phyloP scores from a whole-genome alignment of 2,329 filamentous ascomycete genomes.

The Aspergillus uvarum region DNA sequence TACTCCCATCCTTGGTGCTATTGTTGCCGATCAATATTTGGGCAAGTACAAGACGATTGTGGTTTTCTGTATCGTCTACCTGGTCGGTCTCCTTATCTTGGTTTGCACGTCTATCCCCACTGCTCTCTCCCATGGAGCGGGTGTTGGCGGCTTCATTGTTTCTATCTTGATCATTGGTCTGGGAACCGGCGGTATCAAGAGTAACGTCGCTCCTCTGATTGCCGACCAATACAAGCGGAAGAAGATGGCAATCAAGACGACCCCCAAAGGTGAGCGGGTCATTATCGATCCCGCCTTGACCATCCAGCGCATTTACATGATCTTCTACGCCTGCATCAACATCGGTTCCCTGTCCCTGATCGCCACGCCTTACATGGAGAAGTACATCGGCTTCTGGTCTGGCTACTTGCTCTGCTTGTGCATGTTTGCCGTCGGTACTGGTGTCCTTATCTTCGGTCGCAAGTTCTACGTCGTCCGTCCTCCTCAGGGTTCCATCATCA shows the following conservation, averaged over 20 bases:
- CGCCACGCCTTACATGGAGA: conserved; percentile 67
- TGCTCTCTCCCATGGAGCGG: conserved; percentile 51
- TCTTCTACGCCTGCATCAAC: conserved; percentile 75
- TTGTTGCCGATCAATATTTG: conserved; percentile 60
- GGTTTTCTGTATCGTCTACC: conserved; percentile 58
- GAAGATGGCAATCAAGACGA: conserved; percentile 50
- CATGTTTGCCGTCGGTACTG: conserved; percentile 63
- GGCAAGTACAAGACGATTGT: conserved; percentile 63
- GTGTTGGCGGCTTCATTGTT: conserved; percentile 56
- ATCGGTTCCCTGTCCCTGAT: conserved; percentile 68
- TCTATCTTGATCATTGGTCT: conserved; percentile 63
- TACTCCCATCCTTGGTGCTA: conserved; percentile 59
- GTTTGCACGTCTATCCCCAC: conserved; percentile 55
- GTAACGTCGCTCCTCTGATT: conserved; percentile 60
- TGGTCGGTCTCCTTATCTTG: conserved; percentile 57
- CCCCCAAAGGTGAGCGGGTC: conserved; percentile 53
- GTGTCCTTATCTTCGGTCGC: conserved; percentile 52
- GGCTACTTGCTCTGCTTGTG: conserved; percentile 63
- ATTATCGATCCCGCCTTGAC: conserved; percentile 67
- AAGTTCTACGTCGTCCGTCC: conserved; percentile 50
- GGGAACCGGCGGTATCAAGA: conserved; percentile 69
- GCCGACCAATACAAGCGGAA: conserved; percentile 65
- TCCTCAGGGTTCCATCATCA: conserved; percentile 64
- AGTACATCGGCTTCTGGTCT: conserved; percentile 64
- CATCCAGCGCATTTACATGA: conserved; percentile 68